phyloP scores from a whole-genome alignment of 2,329 filamentous ascomycete species.

The Penicillium crustosum region DNA sequence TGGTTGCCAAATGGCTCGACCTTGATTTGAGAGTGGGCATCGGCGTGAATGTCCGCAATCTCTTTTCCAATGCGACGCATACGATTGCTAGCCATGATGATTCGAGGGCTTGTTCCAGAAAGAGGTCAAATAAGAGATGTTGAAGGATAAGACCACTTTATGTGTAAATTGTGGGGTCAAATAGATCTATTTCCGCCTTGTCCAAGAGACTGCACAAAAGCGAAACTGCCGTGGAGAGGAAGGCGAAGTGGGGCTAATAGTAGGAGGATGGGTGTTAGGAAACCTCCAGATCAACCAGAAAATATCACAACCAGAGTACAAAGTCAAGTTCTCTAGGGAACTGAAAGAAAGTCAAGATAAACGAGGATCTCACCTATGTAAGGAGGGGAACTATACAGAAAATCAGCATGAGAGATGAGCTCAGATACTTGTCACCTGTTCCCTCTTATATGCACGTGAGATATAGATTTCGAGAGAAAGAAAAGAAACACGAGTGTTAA shows the following conservation, averaged over 20 bases:
- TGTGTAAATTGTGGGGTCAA: not conserved
- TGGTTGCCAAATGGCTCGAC: slow-evolving; percentile 63
- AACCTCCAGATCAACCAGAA: not conserved
- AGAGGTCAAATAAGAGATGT: not conserved
- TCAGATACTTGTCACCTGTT: not conserved
- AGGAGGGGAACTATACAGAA: slow-evolving; percentile 23
- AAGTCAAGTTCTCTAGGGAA: not conserved
- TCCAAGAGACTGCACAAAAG: not conserved
- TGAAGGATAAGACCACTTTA: not conserved
- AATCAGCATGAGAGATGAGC: slow-evolving; percentile 1
- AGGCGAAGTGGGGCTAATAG: not conserved
- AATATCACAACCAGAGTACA: not conserved
- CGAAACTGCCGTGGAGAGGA: not conserved
- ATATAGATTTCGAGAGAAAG: not conserved
- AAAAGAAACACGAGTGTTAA: not conserved
- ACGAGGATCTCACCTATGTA: slow-evolving; percentile 14
- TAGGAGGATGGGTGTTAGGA: not conserved
- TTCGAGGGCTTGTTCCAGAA: slow-evolving; percentile 1
- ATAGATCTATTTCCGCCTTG: not conserved
- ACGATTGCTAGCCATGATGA: slow-evolving; percentile 57
- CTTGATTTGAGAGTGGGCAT: slow-evolving; percentile 73
- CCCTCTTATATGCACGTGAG: not conserved
- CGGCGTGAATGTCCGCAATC: slow-evolving; percentile 53
- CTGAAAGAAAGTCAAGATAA: not conserved
- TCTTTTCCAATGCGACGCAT: slow-evolving; percentile 56